phyloP scores from a whole-genome alignment of 2,329 filamentous ascomycete genomes.

The Stachybotrys chartarum region DNA sequence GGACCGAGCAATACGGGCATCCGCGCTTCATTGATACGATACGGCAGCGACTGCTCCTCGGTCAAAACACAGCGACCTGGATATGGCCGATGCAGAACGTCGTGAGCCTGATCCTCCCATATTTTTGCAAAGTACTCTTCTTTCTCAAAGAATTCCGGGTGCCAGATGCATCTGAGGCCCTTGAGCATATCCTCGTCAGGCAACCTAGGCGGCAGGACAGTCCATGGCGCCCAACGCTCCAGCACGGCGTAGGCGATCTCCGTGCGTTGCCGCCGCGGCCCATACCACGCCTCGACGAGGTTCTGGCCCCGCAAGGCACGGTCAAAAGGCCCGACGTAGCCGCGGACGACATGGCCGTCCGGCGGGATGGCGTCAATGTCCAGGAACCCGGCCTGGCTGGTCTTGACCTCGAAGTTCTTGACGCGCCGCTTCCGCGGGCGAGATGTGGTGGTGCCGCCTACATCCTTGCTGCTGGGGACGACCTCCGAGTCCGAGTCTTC shows the following conservation, averaged over 20 bases:
- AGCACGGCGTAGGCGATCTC: constrained; percentile 28
- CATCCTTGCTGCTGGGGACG: constrained; percentile 9
- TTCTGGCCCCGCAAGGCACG: constrained; percentile 22
- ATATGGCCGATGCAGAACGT: constrained; percentile 17
- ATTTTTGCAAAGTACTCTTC: constrained; percentile 24
- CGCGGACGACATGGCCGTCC: constrained; percentile 22
- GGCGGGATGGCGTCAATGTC: constrained; percentile 25
- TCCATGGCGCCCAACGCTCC: constrained; percentile 32
- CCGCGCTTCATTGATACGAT: constrained; percentile 15
- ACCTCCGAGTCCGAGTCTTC: constrained; percentile 20
- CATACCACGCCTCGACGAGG: constrained; percentile 33
- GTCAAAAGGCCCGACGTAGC: constrained; percentile 28
- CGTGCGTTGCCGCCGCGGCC: constrained; percentile 24
- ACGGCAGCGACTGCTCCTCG: constrained; percentile 18
- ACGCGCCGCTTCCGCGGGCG: constrained; percentile 16
- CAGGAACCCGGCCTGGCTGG: constrained; percentile 16
- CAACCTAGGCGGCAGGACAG: constrained; percentile 30
- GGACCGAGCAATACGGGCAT: constrained; percentile 28
- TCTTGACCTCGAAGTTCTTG: constrained; percentile 9
- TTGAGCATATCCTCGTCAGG: constrained; percentile 17
- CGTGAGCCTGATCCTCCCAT: not conserved
- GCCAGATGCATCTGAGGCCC: constrained; percentile 30
- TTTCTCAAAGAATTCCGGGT: constrained; percentile 23
- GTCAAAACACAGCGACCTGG: constrained; percentile 12
- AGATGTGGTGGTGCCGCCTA: constrained; percentile 15